Conservation (phyloP, 2,329 filamentous ascomycete genomes). For the Arthrobotrys sphaeroides region DNA sequence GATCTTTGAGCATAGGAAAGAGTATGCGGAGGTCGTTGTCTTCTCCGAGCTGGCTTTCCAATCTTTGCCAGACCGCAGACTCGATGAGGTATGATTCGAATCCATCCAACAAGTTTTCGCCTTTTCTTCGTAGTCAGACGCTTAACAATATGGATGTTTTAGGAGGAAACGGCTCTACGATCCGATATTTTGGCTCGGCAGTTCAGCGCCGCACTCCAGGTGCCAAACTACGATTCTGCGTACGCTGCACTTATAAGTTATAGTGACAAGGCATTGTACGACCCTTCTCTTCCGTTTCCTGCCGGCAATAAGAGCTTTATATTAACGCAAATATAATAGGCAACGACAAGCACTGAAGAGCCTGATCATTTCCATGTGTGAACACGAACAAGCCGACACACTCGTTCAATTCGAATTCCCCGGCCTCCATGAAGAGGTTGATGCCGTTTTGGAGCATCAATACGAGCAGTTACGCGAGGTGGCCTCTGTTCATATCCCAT, state of each 20-base stretch:
- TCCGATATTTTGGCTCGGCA: slow-evolving; percentile 82
- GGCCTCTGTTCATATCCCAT: slow-evolving; percentile 70
- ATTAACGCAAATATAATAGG: slow-evolving; percentile 56
- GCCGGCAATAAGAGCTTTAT: background rate
- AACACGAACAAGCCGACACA: slow-evolving; percentile 71
- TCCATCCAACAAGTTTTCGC: slow-evolving; percentile 58
- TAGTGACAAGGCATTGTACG: slow-evolving; percentile 71
- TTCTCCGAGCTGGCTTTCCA: slow-evolving; percentile 62
- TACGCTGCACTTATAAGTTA: slow-evolving; percentile 81
- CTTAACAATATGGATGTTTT: background rate
- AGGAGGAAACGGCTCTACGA: slow-evolving; percentile 62
- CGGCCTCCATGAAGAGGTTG: slow-evolving; percentile 78
- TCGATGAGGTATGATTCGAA: slow-evolving; percentile 34
- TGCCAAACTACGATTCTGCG: slow-evolving; percentile 81
- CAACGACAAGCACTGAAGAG: slow-evolving; percentile 76
- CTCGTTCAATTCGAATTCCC: slow-evolving; percentile 82
- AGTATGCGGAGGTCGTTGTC: slow-evolving; percentile 83
- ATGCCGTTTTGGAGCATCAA: slow-evolving; percentile 77
- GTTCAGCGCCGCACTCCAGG: slow-evolving; percentile 82
- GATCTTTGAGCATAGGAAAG: slow-evolving; percentile 80
- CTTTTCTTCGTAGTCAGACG: slow-evolving; percentile 55
- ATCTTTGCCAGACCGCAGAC: slow-evolving; percentile 7
- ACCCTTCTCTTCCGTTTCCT: slow-evolving; percentile 7
- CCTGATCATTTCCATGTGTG: slow-evolving; percentile 75
- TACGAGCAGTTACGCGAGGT: slow-evolving; percentile 76